phyloP scores from a whole-genome alignment of 306 rosid species.

The Carpinus fangiana region DNA sequence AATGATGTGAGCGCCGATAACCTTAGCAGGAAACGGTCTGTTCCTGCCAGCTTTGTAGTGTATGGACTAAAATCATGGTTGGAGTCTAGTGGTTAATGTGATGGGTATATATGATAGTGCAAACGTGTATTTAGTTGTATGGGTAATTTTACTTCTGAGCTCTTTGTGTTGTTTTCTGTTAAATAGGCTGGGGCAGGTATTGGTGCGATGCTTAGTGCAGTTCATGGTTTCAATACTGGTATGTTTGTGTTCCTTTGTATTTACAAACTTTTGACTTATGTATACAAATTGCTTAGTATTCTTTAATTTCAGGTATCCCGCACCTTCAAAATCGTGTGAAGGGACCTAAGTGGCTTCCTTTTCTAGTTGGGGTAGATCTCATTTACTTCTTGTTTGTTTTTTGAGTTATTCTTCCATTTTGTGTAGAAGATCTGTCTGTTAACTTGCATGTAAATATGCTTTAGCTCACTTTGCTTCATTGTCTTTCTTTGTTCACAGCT shows the following conservation, averaged over 20 bases:
- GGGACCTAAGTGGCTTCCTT: slow-evolving; percentile 99
- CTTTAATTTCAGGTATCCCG: slow-evolving; percentile 68
- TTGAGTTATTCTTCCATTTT: not conserved
- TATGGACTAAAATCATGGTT: not conserved
- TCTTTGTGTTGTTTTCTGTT: slow-evolving; percentile 16
- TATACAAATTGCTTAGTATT: slow-evolving; percentile 29
- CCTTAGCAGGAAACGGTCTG: not conserved
- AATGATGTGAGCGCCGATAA: not conserved
- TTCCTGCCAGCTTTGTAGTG: not conserved
- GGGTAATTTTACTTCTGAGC: slow-evolving; percentile 6
- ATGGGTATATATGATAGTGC: not conserved
- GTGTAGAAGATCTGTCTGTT: not conserved
- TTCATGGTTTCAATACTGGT: slow-evolving; percentile 78
- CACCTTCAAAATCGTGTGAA: slow-evolving; percentile 72
- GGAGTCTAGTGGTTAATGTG: not conserved
- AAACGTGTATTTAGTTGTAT: not conserved
- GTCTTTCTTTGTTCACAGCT: slow-evolving; percentile 45
- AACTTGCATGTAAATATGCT: slow-evolving; percentile 13
- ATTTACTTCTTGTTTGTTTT: slow-evolving; percentile 16
- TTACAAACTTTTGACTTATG: not conserved
- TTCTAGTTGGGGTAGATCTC: slow-evolving; percentile 68
- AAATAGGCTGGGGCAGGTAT: slow-evolving; percentile 80
- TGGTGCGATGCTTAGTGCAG: slow-evolving; percentile 81
- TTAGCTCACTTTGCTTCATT: slow-evolving; percentile 21
- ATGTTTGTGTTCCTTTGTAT: slow-evolving; percentile 13